These are phyloP conservation scores for Boletus subcaerulescens DNA, from an alignment of 768 basidiomycete genomes.

Conservation along the genomic window DNA sequence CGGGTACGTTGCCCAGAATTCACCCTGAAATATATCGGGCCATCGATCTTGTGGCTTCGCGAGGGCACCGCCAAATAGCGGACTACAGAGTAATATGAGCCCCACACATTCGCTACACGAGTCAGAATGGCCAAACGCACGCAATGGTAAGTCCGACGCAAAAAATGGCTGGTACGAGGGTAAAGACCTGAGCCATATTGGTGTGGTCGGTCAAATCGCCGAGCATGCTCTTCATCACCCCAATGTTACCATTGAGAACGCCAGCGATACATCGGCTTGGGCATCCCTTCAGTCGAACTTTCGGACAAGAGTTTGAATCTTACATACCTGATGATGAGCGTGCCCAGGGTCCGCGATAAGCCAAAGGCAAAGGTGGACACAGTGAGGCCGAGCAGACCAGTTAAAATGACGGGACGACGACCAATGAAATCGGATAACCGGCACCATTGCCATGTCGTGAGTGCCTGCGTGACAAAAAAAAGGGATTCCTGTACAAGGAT, in stretches of 20 bases:
- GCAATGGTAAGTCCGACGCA: neutral
- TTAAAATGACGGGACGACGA: slow-evolving; percentile 58
- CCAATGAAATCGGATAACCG: slow-evolving; percentile 57
- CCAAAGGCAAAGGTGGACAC: slow-evolving; percentile 61
- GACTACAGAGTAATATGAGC: slow-evolving; percentile 33
- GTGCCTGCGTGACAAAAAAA: slow-evolving; percentile 57
- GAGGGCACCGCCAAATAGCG: slow-evolving; percentile 57
- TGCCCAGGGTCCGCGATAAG: slow-evolving; percentile 53
- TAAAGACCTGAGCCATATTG: neutral
- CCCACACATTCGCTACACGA: neutral
- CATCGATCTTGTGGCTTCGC: slow-evolving; percentile 54
- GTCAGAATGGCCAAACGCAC: neutral
- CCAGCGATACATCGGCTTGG: slow-evolving; percentile 36
- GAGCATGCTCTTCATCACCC: slow-evolving; percentile 35
- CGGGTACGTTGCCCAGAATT: slow-evolving; percentile 36
- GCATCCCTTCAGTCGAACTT: slow-evolving; percentile 1
- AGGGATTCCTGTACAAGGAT: slow-evolving; percentile 49
- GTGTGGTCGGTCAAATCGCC: neutral
- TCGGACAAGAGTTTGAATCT: neutral
- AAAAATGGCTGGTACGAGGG: neutral
- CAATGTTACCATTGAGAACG: slow-evolving; percentile 37
- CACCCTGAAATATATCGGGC: slow-evolving; percentile 43
- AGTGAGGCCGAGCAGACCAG: slow-evolving; percentile 50
- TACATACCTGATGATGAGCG: slow-evolving; percentile 52
- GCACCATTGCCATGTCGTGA: slow-evolving; percentile 63